Base-by-base conservation (phyloP, 1,284 basidiomycete genomes). In the Phellinidium pouzarii region DNA sequence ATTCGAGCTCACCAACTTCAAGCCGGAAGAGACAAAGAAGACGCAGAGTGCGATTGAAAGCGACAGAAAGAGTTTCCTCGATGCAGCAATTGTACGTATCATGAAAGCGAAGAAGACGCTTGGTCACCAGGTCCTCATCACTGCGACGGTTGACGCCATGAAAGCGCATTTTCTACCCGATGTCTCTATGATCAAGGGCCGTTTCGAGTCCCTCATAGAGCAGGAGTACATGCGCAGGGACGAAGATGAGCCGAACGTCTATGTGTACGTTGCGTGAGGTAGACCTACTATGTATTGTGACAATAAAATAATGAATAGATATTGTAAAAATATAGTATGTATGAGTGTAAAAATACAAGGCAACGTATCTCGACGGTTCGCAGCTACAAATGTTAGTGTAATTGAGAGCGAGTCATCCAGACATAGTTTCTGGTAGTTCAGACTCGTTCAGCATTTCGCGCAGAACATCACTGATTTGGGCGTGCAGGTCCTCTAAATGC, bases 61-160 rank as follows among this genome's bases (percentile, higher is more conserved):
- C 34, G 93, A 97, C 67, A 82, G 95, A 54, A 86, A 88, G 56
- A 79, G 87, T 57, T 82, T 87, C 48, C 73, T 98, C 23, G 94
- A 98, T 61, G 93, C 94, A 0, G 93, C 94, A 4, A 94, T 97
- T 59, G 93, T 96, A 34, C 83, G 93, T 2, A 84, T 95, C 64
- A 94, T 97, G 92, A 97, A 97, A 67, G 84, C 82, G 2, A 80
- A 82, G 61, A 96, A 94, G 71, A 84, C 84, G 65, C 78, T 80
- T 71, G 73, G 64, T 57, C 87, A 87, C 62, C 88, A 92, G 68
- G 78, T 82, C 62, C 74, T 95, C 62, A 87, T 87, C 66, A 76
- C 82, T 31, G 81, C 82, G 58, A 85, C 87, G 23, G 80, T 96
- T 52, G 82, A 87, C 43, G 81, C 85, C 4, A 88, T 97, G 52